These are phyloP conservation scores for Claviceps spartinae DNA, from an alignment of 2,329 filamentous ascomycete species.

Conservation along the genomic window DNA sequence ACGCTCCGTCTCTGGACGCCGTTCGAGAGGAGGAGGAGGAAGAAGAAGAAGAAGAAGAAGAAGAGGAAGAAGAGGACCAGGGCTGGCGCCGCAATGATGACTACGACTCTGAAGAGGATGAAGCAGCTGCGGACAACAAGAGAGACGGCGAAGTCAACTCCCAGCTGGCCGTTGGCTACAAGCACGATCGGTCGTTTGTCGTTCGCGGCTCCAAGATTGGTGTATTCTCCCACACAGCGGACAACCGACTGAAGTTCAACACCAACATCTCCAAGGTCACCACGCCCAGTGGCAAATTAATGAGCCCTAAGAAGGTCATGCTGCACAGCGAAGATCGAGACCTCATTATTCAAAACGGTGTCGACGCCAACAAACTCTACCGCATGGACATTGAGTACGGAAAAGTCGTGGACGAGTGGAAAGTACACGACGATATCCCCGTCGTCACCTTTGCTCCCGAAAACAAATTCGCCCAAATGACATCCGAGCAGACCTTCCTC, in stretches of 20 bases:
- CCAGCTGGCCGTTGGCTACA: constrained; percentile 89
- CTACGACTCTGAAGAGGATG: constrained; percentile 56
- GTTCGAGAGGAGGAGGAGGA: constrained; percentile 38
- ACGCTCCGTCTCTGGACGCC: constrained; percentile 36
- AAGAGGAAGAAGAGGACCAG: constrained; percentile 49
- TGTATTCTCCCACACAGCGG: constrained; percentile 90
- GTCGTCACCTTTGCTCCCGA: constrained; percentile 87
- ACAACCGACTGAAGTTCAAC: constrained; percentile 88
- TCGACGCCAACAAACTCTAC: constrained; percentile 82
- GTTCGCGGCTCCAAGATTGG: constrained; percentile 96
- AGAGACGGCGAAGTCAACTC: constrained; percentile 77
- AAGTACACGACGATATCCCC: constrained; percentile 89
- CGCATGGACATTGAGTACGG: constrained; percentile 97
- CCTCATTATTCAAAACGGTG: constrained; percentile 72
- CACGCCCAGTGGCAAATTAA: constrained; percentile 73
- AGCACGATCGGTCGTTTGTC: constrained; percentile 92
- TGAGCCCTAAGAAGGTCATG: constrained; percentile 95
- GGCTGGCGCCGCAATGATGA: constrained; percentile 57
- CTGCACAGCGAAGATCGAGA: constrained; percentile 81
- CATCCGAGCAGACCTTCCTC: constrained; percentile 84
- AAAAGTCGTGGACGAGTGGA: constrained; percentile 98
- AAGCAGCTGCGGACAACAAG: constrained; percentile 55
- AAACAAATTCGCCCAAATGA: constrained; percentile 98
- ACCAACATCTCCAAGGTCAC: constrained; percentile 95
- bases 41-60: constrained; percentile 43